Base-by-base conservation (phyloP, 2,329 filamentous ascomycete species). In the Rhynchosporium secalis region DNA sequence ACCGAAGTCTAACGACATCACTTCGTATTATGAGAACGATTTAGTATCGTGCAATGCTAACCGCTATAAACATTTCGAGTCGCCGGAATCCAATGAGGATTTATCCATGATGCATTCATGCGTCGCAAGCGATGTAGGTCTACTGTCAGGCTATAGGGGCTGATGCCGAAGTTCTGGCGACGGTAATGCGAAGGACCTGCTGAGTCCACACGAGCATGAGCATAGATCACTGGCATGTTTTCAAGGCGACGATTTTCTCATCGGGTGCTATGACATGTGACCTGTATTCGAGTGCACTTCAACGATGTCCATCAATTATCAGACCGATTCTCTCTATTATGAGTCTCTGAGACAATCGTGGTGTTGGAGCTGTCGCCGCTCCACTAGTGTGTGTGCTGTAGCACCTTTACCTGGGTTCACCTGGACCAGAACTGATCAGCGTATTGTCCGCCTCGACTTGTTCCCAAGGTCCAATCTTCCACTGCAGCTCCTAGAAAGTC, bases 31-130 rank as follows among this genome's bases (percentile, higher is more conserved):
- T 12, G 9, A 52, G 33, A 20, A 7, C 36, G 5, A 15, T 26
- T 8, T n/a, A 41, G 36, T 20, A 54, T 54, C 36, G 38, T 54
- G 51, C 33, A 9, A 10, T 7, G 28, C 47, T 51, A 29, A 29
- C 47, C 29, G 47, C 47, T 7, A 20, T 54, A 12, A 0, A 41
- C 12, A 4, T 31, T 33, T 33, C 51, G 33, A 54, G 40, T 54
- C 51, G 51, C 51, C 51, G 51, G 40, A 40, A 54, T 36, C 38
- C 33, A 33, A 12, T 41, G 51, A 15, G 28, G 20, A 54, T 54
- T 36, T 1, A 28, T 9, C 43, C 43, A 46, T 46, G n/a, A 46
- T 46, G 8, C n/a, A 46, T n/a, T 20, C 43, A 20, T 7, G n/a
- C 12, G 43, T 5, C 10, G n/a, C 10, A n/a, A 46, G 31, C 20